Conservation (phyloP, 2,329 filamentous ascomycete species). For the Arthrobotrys megalospora region DNA sequence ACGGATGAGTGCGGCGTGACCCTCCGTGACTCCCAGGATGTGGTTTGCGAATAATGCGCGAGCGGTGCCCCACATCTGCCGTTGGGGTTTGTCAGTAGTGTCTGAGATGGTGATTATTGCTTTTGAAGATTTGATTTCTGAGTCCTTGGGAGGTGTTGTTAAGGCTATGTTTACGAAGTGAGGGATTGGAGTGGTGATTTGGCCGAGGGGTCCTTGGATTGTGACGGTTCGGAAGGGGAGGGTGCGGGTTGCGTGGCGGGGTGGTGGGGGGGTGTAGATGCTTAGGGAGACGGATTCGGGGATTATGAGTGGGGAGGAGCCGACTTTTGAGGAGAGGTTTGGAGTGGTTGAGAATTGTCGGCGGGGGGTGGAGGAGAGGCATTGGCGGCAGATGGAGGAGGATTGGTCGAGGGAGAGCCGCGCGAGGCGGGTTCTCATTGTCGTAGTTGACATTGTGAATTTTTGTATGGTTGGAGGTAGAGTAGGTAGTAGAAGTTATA, state of each 20-base stretch:
- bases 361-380: slow-evolving; percentile 63
- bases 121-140: slow-evolving; percentile 76
- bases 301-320: slow-evolving; percentile 82
- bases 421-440: slow-evolving; percentile 38
- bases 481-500: slow-evolving; percentile 30
- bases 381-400: slow-evolving; percentile 50
- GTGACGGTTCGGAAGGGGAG: slow-evolving; percentile 49
- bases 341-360: slow-evolving; percentile 81
- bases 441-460: slow-evolving; percentile 38
- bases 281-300: slow-evolving; percentile 86
- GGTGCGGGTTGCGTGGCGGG: slow-evolving; percentile 28
- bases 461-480: not conserved
- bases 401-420: slow-evolving; percentile 32
- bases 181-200: slow-evolving; percentile 83
- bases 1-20: slow-evolving; percentile 91
- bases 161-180: slow-evolving; percentile 75
- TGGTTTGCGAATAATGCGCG: slow-evolving; percentile 92
- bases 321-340: slow-evolving; percentile 83
- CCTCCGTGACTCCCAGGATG: slow-evolving; percentile 94
- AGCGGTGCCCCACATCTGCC: slow-evolving; percentile 96
- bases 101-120: slow-evolving; percentile 80
- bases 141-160: slow-evolving; percentile 66
- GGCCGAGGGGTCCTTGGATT: slow-evolving; percentile 70
- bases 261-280: slow-evolving; percentile 75
- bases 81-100: slow-evolving; percentile 79